Evolutionary conservation across 1,284 basidiomycete species (phyloP), one percentile per base, ranked within the genome.

Genomic region (Ganoderma multipileum): DNA sequence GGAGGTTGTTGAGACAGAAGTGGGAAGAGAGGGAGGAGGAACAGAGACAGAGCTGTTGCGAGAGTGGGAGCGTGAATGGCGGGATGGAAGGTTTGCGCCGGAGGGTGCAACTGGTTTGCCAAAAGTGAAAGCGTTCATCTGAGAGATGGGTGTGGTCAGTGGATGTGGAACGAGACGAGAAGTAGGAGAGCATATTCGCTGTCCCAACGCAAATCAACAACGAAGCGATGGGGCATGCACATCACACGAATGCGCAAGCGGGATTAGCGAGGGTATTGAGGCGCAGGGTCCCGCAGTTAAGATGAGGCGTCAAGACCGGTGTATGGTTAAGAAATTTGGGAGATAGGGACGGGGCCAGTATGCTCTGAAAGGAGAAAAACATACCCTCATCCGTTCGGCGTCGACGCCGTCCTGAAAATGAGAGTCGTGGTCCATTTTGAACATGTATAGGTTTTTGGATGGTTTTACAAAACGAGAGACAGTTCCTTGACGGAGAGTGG

Each of bases 21-120:
- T 71, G 42, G 69, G 61, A 26, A 76, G 70, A 58, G 80, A 79
- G 36, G 79, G 68, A 54, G 79, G 68, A 54, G 79, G 72, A 50
- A 79, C 75, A 66, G 82, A 81, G 26, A 82, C 73, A 59, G 86
- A 90, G 66, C 79, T 78, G 76, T 89, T 91, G 74, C 91, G 89
- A 71, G 92, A 93, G 78, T 90, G 91, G 62, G 92, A 91, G 73
- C 91, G 91, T 75, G 81, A 81, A 79, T 91, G 89, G 66, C 71
- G 71, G 52, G 83, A 80, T 73, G 85, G 84, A 71, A 76, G 71
- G 65, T 75, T 75, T 72, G 72, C 61, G 72, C 68, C 79, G 18
- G 79, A 75, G 41, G 79, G 69, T 61, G 72, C 79, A 72, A 61
- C 55, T 58, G 71, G 73, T 69, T 75, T 76, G 71, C 79, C 79